Evolutionary conservation across 148 eudicot genomes (phyloP).

Genomic region (Rhododendron molle): DNA sequence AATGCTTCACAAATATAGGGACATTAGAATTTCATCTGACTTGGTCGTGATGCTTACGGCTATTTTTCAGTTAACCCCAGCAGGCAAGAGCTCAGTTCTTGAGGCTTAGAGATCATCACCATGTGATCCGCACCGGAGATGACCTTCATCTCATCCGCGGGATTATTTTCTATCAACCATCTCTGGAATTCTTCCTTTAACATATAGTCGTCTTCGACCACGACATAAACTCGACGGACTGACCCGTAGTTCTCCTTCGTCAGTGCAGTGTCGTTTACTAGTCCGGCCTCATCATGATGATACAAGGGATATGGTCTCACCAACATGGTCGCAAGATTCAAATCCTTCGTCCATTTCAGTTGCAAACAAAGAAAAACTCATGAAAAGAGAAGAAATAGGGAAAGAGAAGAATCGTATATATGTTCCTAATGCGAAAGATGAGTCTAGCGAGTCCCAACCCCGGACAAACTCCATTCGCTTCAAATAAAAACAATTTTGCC

Average conservation of each 20-base stretch:
- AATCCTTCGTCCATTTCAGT: background rate
- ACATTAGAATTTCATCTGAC: too few relatives aligned
- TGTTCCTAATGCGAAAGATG: too few relatives aligned
- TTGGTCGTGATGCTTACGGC: background rate
- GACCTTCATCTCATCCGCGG: constrained; percentile 12
- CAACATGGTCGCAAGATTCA: constrained; percentile 29
- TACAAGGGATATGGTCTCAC: constrained; percentile 20
- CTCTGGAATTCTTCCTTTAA: constrained; percentile 14
- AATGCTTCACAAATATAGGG: too few relatives aligned
- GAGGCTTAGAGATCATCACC: constrained; percentile 32
- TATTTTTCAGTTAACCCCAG: constrained; percentile 8
- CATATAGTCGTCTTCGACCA: constrained; percentile 12
- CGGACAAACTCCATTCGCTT: background rate
- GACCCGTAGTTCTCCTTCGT: constrained; percentile 22
- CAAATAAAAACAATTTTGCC: background rate
- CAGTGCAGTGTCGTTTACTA: constrained; percentile 4
- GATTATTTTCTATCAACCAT: constrained; percentile 30
- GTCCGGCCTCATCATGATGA: background rate
- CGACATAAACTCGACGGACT: constrained; percentile 22
- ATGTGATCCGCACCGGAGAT: constrained; percentile 31
- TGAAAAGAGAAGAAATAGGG: background rate
- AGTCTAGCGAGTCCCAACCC: too few relatives aligned
- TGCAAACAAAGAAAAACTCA: background rate
- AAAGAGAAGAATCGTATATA: too few relatives aligned
- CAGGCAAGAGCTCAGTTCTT: constrained; percentile 16